Evolutionary conservation across 495 filamentous ascomycete genomes (phyloP).

Genomic region (Penicillium turbatum): DNA sequence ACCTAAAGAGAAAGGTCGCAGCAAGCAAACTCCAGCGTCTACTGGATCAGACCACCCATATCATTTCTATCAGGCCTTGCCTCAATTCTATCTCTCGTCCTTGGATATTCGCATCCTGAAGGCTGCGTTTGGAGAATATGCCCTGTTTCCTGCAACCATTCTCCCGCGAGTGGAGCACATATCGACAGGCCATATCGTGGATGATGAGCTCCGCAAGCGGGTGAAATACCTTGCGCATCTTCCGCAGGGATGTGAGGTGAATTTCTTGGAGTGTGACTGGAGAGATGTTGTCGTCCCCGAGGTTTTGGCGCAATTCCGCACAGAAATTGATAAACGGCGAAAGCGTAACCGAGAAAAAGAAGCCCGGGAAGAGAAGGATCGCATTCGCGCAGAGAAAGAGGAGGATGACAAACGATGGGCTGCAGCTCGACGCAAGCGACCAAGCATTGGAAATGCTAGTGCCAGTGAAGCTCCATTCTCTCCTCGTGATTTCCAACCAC

Average conservation of each 20-base stretch:
- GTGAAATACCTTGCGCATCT: slow-evolving; percentile 90
- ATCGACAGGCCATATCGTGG: slow-evolving; percentile 83
- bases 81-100: slow-evolving; percentile 88
- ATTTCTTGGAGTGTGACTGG: slow-evolving; percentile 96
- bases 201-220: slow-evolving; percentile 80
- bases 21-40: slow-evolving; percentile 27
- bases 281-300: slow-evolving; percentile 78
- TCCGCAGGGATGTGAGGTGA: slow-evolving; percentile 88
- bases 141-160: slow-evolving; percentile 80
- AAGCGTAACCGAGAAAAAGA: slow-evolving; percentile 85
- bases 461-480: slow-evolving; percentile 40
- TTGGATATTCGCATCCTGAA: slow-evolving; percentile 95
- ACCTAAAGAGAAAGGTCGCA: slow-evolving; percentile 20
- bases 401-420: slow-evolving; percentile 66
- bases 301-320: slow-evolving; percentile 65
- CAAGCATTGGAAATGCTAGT: slow-evolving; percentile 32
- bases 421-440: slow-evolving; percentile 44
- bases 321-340: slow-evolving; percentile 73
- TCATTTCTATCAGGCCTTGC: slow-evolving; percentile 86
- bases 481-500: slow-evolving; percentile 63
- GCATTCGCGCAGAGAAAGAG: slow-evolving; percentile 77
- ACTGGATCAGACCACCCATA: slow-evolving; percentile 45
- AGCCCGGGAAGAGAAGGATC: slow-evolving; percentile 81
- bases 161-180: slow-evolving; percentile 90
- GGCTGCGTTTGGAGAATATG: slow-evolving; percentile 79